These are phyloP conservation scores for Geranium brycei DNA, from an alignment of 345 rosid genomes.

Conservation along the genomic window DNA sequence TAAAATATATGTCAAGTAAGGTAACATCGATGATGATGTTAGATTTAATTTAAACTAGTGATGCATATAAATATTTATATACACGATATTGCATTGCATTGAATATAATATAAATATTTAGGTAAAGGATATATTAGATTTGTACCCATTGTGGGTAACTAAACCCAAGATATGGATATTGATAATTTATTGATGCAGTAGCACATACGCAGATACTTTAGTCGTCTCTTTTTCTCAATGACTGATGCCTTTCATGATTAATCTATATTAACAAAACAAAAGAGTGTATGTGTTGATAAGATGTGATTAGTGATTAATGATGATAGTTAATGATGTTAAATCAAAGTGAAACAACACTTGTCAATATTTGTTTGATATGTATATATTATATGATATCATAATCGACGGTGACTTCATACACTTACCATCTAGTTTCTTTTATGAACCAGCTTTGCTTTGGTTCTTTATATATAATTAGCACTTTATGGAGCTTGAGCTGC, in stretches of 20 bases:
- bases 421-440: neutral
- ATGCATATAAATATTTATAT: too few relatives aligned
- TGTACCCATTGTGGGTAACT: neutral
- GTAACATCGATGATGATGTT: too few relatives aligned
- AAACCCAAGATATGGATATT: neutral
- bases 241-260: neutral
- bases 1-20: too few relatives aligned
- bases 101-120: too few relatives aligned
- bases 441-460: neutral
- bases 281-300: neutral
- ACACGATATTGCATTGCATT: too few relatives aligned
- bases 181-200: too few relatives aligned
- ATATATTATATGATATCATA: neutral
- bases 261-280: too few relatives aligned
- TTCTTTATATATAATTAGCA: too few relatives aligned
- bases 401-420: neutral
- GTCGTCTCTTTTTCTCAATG: neutral
- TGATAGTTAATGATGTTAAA: too few relatives aligned
- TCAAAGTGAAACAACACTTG: neutral
- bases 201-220: neutral
- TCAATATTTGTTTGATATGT: neutral
- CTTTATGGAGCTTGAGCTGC: too few relatives aligned
- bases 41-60: too few relatives aligned
- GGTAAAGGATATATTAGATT: neutral
- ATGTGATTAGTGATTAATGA: neutral